A percentile compares a stretch with the other conserved stretches of the same genome.
phyloP scores from a whole-genome alignment of 352 stramenopile species.

The Pythium phragmitis region DNA sequence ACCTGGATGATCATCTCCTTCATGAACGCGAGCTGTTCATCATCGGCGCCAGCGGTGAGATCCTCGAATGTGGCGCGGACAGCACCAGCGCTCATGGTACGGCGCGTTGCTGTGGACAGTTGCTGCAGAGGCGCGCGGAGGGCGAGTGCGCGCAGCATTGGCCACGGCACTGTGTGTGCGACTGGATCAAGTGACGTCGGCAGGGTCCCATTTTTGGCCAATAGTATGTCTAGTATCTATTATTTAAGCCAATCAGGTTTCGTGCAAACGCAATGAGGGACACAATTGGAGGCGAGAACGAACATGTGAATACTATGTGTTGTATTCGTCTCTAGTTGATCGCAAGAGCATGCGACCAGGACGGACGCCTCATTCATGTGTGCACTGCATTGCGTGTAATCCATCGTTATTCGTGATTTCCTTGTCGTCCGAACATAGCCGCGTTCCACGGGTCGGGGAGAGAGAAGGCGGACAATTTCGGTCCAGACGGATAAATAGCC shows the following conservation, averaged over 20 bases:
- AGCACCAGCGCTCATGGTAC: conserved; percentile 22
- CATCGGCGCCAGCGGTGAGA: conserved; percentile 65
- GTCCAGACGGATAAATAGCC: conserved; percentile 31
- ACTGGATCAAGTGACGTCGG: conserved; percentile 11
- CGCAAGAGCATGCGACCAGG: background rate
- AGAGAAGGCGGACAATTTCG: conserved; percentile 29
- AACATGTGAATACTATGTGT: background rate
- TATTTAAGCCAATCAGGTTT: conserved; percentile 12
- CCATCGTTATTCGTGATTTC: background rate
- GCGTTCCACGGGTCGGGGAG: conserved; percentile 27
- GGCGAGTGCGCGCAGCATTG: conserved; percentile 14
- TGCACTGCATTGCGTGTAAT: background rate
- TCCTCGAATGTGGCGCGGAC: conserved; percentile 55
- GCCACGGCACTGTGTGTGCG: background rate
- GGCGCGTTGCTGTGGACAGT: background rate
- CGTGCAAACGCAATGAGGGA: background rate
- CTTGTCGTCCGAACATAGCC: background rate
- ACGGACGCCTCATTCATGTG: background rate
- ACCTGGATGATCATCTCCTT: conserved; percentile 90
- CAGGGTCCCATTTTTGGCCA: conserved; percentile 10
- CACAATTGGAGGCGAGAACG: background rate
- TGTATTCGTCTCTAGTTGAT: conserved; percentile 12
- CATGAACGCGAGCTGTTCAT: conserved; percentile 87
- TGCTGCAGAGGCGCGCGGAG: conserved; percentile 6
- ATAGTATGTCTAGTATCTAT: background rate